Evolutionary conservation across 768 basidiomycete genomes (phyloP), one percentile per base, ranked within the genome.

Genomic region (Mrakia frigida): DNA sequence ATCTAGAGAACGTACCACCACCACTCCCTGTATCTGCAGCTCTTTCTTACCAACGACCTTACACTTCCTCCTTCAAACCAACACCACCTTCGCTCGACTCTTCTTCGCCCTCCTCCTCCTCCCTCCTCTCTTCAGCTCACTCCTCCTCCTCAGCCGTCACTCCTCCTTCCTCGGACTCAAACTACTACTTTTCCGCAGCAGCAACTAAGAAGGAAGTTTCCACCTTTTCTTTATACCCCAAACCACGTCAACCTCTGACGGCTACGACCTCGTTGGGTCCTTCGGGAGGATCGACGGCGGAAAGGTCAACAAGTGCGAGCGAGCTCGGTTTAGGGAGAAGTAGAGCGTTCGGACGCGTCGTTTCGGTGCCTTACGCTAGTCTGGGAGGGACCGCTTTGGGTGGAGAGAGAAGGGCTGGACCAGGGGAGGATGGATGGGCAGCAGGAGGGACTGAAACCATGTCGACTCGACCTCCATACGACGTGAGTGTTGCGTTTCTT

Each of bases 61-160:
- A 50, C 46, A 50, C 46, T 14, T 50, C 46, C 13, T 50, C 18
- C 2, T 50, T 14, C 46, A 50, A 50, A 21, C 46, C 46, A 4
- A 5, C 46, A 2, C 16, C 46, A 4, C 21, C 43, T 6, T 46
- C 46, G 18, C n/a, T n/a, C 56, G 35, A n/a, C 35, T 11, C 65
- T 25, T 2, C 25, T 23, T 39, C 35, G 39, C 31, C 35, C 31
- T 39, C 39, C 25, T 9, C 37, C 39, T 39, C 65, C 23, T 68
- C 37, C 35, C 37, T 25, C 37, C 52, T 56, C 16, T 53, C 52
- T 25, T 46, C 69, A 21, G 50, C 69, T 28, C 43, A 46, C 52
- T 72, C 53, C 28, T 72, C 70, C 35, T 59, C 70, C 31, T 72
- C 53, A 31, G 70, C 70, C 10, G 50, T 59, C 33, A 72, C 70